Evolutionary conservation across 192 early-diverging fungal species (phyloP), one percentile per base, ranked within the genome.

Genomic region (Funneliformis mosseae): DNA sequence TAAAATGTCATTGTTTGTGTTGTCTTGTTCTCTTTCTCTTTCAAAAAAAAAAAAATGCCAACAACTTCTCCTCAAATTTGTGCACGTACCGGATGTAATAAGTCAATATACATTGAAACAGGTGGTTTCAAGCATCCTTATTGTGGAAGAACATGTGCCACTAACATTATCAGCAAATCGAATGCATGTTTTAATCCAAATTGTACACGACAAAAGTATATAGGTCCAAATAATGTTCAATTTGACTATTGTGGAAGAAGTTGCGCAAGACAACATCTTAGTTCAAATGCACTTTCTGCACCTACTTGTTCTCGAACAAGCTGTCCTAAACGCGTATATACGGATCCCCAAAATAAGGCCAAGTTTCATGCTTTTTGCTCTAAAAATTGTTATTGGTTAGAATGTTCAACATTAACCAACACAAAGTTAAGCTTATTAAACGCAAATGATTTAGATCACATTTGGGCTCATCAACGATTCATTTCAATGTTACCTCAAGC

Each of bases 211-310:
- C 16, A 18, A 2, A 64, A 64, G 25, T 64, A 25, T 25, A 64
- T 23, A 10, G 62, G 25, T 25, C 5, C 33, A 5, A 41, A 5
- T 42, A 38, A 21, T 6, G 14, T 38, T 18, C 25, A 39, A 39
- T 69, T 42, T 69, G 39, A 69, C 21, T 69, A 42, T 69, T 69
- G 67, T 41, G 67, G 67, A 69, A 69, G 21, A 69, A 69, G 5
- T 21, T 69, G 67, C 18, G 67, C 67, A 10, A 69, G 38, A 69
- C 63, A 66, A 28, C 23, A 25, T 66, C 9, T 28, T 27, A 39
- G 21, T 42, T 12, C 27, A 41, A 39, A 14, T 10, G 18, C 10
- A 16, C 33, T 4, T 66, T 28, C 23, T 28, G 11, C 7, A 5
- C n/a, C 23, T 38, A 21, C n/a, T 45, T 73, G 71, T 28, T 5